A percentile compares a stretch with the other conserved stretches of the same genome.
Conservation (phyloP, 1,139 yeast genomes). For the Suhomyces chickasaworum region DNA sequence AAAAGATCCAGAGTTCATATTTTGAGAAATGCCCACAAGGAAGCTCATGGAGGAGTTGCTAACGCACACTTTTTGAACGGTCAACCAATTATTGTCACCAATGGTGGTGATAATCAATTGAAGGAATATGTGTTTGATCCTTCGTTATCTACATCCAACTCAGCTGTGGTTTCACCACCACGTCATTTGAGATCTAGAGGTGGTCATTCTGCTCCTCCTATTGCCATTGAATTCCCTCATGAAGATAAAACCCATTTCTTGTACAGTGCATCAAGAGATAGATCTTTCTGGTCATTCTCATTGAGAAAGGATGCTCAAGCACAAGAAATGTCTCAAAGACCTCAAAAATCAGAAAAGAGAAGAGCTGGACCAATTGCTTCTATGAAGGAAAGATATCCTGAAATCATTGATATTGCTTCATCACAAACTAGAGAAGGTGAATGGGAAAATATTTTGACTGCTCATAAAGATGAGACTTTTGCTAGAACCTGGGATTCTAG, state of each 20-base stretch:
- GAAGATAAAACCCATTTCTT: slow-evolving; percentile 78
- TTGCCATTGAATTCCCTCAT: slow-evolving; percentile 74
- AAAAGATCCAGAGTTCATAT: slow-evolving; percentile 73
- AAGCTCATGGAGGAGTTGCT: slow-evolving; percentile 78
- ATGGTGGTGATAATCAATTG: slow-evolving; percentile 88
- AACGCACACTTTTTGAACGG: slow-evolving; percentile 80
- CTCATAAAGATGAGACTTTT: slow-evolving; percentile 78
- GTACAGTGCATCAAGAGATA: slow-evolving; percentile 85
- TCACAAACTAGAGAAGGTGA: slow-evolving; percentile 81
- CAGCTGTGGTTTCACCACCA: slow-evolving; percentile 80
- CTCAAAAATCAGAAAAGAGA: slow-evolving; percentile 57
- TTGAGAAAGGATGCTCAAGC: slow-evolving; percentile 95
- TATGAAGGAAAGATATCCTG: slow-evolving; percentile 70
- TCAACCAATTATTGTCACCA: slow-evolving; percentile 87
- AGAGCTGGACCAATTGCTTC: slow-evolving; percentile 57
- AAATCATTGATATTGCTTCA: slow-evolving; percentile 70
- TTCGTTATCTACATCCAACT: slow-evolving; percentile 66
- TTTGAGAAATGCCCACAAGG: slow-evolving; percentile 71
- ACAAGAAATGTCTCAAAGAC: slow-evolving; percentile 85
- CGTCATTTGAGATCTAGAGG: slow-evolving; percentile 91
- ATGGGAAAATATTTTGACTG: slow-evolving; percentile 95
- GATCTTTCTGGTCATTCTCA: slow-evolving; percentile 87
- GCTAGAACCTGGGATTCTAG: slow-evolving; percentile 95
- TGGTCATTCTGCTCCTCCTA: slow-evolving; percentile 94
- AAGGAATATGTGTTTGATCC: slow-evolving; percentile 96